Evolutionary conservation across 1,139 yeast genomes (phyloP), one percentile per base, ranked within the genome.

Genomic region (Pichia sp.): DNA sequence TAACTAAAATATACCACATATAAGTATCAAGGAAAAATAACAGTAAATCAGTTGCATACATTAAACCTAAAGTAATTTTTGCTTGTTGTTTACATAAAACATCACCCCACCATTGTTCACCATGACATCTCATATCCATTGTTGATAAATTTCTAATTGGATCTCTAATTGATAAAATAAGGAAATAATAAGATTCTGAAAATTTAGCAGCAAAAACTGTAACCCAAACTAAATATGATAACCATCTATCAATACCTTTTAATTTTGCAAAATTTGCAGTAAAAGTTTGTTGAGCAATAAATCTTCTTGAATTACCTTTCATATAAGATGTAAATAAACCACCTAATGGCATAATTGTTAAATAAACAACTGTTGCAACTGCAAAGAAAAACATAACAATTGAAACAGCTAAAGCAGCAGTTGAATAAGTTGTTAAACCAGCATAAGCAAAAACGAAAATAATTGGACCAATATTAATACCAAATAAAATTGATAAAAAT

Each of bases 11-110:
- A 76, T 90, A 92, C 97, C 98, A 92, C 84, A 92, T 78, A 68
- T 87, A 92, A 55, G 97, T 87, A 84, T 92, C 98, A 76, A 92
- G 78, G 80, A 92, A 92, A 84, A 90, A 92, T 71, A 92, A 79
- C 59, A 92, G 74, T 74, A 92, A 74, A 69, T 92, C 97, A 48
- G 95, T 92, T 53, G 85, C 78, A 59, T 77, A 80, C 96, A 92
- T 90, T 70, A 92, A 73, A 62, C 95, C 97, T 61, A 92, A 73
- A 33, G 87, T 89, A 62, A 92, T 80, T 64, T 78, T 82, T 34
- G 95, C 83, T 69, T 92, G 98, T 51, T 85, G 87, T 53, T 69
- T 71, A 74, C 98, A 92, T 48, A 92, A 69, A 35, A 60, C 67
- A 58, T 71, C 73, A 50, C 86, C 87, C 67, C 80, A 87, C 94